phyloP scores from a whole-genome alignment of 305 asterid genomes.

The Solanum hybrid region DNA sequence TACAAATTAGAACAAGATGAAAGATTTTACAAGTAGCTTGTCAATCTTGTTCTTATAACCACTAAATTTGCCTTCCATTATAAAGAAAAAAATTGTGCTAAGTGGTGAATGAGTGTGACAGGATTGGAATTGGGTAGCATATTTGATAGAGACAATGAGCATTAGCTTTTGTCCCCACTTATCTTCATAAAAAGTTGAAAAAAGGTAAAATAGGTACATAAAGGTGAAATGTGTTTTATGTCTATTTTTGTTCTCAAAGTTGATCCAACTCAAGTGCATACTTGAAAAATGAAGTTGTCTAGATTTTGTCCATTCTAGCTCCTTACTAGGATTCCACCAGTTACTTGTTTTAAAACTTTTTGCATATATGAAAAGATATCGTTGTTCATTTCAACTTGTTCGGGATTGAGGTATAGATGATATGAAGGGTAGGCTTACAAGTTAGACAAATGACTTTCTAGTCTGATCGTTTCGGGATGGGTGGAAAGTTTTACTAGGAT shows the following conservation, averaged over 20 bases:
- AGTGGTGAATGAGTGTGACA: slow-evolving; percentile 1
- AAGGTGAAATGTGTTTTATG: neutral
- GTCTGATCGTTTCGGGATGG: neutral
- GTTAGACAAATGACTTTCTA: neutral
- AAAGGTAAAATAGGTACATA: neutral
- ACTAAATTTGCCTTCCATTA: neutral
- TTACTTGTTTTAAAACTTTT: neutral
- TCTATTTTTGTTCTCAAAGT: neutral
- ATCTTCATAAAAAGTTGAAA: neutral
- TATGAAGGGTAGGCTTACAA: neutral
- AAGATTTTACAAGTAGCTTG: neutral
- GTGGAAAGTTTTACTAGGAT: neutral
- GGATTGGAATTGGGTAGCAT: slow-evolving; percentile 11
- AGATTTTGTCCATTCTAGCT: neutral
- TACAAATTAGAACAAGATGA: neutral
- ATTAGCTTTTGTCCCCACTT: neutral
- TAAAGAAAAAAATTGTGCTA: neutral
- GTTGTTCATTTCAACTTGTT: neutral
- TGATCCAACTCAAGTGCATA: neutral
- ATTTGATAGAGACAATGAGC: slow-evolving; percentile 1
- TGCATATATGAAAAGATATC: neutral
- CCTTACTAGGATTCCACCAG: neutral
- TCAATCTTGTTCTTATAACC: neutral
- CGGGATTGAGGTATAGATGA: too few species aligned
- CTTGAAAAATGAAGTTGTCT: neutral